phyloP scores from a whole-genome alignment of 2,329 filamentous ascomycete species.

The Neonectria ditissima region DNA sequence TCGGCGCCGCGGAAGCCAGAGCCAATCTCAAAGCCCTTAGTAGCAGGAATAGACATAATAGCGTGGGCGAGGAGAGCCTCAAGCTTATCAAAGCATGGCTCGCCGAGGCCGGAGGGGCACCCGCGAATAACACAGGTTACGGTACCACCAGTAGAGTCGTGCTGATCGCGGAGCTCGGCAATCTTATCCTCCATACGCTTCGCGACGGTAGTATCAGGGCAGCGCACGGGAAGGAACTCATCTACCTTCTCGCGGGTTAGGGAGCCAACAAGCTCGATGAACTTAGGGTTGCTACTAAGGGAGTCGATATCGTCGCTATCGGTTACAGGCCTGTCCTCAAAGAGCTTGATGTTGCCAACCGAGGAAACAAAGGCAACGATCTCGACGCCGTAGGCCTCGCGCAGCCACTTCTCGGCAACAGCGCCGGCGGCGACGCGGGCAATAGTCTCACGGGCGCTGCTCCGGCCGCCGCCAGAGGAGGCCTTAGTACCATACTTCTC shows the following conservation, averaged over 20 bases:
- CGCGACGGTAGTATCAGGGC: conserved; percentile 74
- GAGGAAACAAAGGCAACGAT: conserved; percentile 91
- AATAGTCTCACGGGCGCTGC: conserved; percentile 91
- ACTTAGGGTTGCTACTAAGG: conserved; percentile 81
- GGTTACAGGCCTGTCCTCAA: conserved; percentile 85
- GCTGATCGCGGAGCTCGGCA: conserved; percentile 77
- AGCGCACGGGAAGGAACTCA: conserved; percentile 82
- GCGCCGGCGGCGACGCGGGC: conserved; percentile 89
- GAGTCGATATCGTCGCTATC: conserved; percentile 61
- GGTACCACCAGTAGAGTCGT: conserved; percentile 92
- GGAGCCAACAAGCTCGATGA: conserved; percentile 77
- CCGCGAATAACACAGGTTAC: conserved; percentile 94
- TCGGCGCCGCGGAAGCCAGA: conserved; percentile 90
- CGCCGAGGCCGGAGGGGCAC: conserved; percentile 84
- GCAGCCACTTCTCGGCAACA: conserved; percentile 91
- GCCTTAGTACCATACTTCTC: conserved; percentile 97
- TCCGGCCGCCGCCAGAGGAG: conserved; percentile 86
- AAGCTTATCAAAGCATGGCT: conserved; percentile 94
- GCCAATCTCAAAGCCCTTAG: conserved; percentile 94
- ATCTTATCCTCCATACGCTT: conserved; percentile 82
- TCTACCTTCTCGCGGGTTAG: conserved; percentile 72
- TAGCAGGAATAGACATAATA: conserved; percentile 93
- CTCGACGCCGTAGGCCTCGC: conserved; percentile 82
- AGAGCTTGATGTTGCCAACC: conserved; percentile 70
- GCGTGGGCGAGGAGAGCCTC: conserved; percentile 91